phyloP scores from a whole-genome alignment of 495 filamentous ascomycete genomes.

The Penicillium mononematosum region DNA sequence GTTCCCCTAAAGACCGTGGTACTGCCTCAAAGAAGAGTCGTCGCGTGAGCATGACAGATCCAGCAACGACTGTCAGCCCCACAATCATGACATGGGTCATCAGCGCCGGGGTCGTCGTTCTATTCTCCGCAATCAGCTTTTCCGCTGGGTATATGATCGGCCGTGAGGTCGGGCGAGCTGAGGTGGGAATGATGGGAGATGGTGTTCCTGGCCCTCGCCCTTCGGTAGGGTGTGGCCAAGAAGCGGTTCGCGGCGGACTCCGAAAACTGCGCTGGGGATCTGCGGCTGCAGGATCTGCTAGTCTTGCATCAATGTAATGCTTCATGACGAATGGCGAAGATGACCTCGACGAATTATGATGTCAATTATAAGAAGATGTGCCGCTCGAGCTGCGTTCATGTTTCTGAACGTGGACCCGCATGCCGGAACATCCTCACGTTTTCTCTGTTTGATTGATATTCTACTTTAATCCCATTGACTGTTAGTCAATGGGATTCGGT shows the following conservation, averaged over 20 bases:
- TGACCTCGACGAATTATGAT: slow-evolving; percentile 7
- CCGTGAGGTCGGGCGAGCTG: slow-evolving; percentile 71
- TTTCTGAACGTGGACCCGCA: neutral
- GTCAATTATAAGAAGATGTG: neutral
- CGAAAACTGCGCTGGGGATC: slow-evolving; percentile 47
- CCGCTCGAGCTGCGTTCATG: neutral
- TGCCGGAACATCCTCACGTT: neutral
- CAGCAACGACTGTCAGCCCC: slow-evolving; percentile 43
- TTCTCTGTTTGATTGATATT: neutral
- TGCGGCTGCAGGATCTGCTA: slow-evolving; percentile 37
- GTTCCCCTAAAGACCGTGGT: slow-evolving; percentile 53
- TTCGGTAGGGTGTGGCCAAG: slow-evolving; percentile 42
- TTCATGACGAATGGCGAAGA: slow-evolving; percentile 1
- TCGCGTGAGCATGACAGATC: slow-evolving; percentile 32
- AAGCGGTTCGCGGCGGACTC: slow-evolving; percentile 44
- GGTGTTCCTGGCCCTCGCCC: slow-evolving; percentile 31
- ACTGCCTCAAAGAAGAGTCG: slow-evolving; percentile 57
- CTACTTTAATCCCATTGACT: neutral
- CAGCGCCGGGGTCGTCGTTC: slow-evolving; percentile 85
- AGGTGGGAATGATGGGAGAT: slow-evolving; percentile 47
- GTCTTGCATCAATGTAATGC: slow-evolving; percentile 29
- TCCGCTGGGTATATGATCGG: slow-evolving; percentile 90
- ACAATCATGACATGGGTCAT: slow-evolving; percentile 90
- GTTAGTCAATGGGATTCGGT: neutral
- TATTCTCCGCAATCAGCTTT: slow-evolving; percentile 89